Evolutionary conservation across 129 eudicot genomes (phyloP).

Genomic region (Tanacetum coccineum): DNA sequence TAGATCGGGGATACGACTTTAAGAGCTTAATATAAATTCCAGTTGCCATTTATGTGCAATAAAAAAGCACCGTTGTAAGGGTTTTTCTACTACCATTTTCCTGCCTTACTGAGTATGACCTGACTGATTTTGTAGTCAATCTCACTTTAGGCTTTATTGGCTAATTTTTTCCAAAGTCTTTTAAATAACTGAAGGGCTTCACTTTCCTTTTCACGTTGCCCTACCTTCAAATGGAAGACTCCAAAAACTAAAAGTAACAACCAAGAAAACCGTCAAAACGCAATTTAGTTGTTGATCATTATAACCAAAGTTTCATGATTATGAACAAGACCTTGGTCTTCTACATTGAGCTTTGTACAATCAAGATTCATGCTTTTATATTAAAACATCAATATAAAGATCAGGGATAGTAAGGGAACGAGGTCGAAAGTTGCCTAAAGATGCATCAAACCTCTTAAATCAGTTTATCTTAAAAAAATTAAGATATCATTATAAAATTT

Average conservation of each 20-base stretch:
- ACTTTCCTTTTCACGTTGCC: no score
- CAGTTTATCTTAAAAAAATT: not conserved
- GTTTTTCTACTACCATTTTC: not conserved
- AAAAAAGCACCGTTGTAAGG: constrained; percentile 10
- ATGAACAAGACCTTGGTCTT: not conserved
- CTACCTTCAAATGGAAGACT: no score
- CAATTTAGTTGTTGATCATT: not conserved
- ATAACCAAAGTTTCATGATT: no score
- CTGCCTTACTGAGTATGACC: not conserved
- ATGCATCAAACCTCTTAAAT: not conserved
- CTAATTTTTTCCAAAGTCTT: constrained; percentile 5
- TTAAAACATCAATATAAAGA: no score
- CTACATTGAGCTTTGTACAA: no score
- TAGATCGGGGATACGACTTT: constrained; percentile 14
- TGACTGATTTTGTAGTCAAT: constrained; percentile 16
- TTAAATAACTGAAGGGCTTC: no score
- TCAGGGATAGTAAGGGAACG: no score
- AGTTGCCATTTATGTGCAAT: constrained; percentile 12
- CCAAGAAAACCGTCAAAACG: not conserved
- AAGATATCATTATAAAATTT: not conserved
- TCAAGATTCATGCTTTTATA: no score
- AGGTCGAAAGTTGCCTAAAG: no score
- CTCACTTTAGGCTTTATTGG: not conserved
- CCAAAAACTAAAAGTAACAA: not conserved
- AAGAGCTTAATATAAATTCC: constrained; percentile 10